phyloP scores from a whole-genome alignment of 495 filamentous ascomycete species.

The Lasiosphaeris hirsuta region DNA sequence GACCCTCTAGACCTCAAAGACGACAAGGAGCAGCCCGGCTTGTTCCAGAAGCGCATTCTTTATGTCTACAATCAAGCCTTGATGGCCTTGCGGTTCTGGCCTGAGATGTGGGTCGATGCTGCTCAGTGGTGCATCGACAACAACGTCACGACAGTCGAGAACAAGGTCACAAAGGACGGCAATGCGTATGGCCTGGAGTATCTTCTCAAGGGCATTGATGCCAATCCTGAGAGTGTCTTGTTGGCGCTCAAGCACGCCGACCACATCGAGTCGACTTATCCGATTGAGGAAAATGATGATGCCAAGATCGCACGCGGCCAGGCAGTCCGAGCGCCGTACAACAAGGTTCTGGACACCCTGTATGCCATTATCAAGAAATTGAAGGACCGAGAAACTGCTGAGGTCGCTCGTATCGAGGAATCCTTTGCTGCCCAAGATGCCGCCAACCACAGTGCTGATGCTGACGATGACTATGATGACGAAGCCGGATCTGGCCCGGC shows the following conservation, averaged over 20 bases:
- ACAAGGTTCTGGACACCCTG: conserved; percentile 76
- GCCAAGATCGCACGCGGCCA: conserved; percentile 64
- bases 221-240: conserved; percentile 90
- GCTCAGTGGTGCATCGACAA: conserved; percentile 90
- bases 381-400: conserved; percentile 66
- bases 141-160: conserved; percentile 53
- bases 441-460: conserved; percentile 30
- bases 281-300: conserved; percentile 68
- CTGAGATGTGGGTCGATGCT: conserved; percentile 92
- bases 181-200: conserved; percentile 62
- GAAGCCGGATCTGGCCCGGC: conserved; percentile 53
- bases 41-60: conserved; percentile 72
- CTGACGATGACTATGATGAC: conserved; percentile 59
- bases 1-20: conserved; percentile 79
- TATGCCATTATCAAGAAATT: conserved; percentile 74
- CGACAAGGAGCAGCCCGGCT: conserved; percentile 75
- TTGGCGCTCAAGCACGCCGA: conserved; percentile 87
- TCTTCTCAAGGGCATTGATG: conserved; percentile 73
- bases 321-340: conserved; percentile 75
- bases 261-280: conserved; percentile 68
- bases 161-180: conserved; percentile 59
- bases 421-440: conserved; percentile 36
- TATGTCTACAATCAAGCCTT: conserved; percentile 92
- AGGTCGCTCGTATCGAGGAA: conserved; percentile 70
- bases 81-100: conserved; percentile 91